Conservation (phyloP, 2,329 filamentous ascomycete genomes). For the Penicillium sp. region DNA sequence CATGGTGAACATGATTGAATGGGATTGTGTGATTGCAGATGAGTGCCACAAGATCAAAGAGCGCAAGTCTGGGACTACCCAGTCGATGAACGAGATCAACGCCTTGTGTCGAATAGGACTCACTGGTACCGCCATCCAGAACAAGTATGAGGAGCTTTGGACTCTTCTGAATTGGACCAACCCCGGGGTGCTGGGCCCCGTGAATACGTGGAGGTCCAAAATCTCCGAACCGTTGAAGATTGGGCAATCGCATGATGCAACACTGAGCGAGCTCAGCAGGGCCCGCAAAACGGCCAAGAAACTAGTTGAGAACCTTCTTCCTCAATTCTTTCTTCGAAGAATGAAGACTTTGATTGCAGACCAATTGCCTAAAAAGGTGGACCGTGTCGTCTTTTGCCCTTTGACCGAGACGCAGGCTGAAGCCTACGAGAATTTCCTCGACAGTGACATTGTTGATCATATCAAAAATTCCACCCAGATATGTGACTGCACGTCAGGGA, state of each 20-base stretch:
- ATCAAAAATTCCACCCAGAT: slow-evolving; percentile 68
- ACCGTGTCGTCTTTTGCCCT: slow-evolving; percentile 92
- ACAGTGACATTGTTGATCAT: slow-evolving; percentile 67
- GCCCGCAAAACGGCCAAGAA: slow-evolving; percentile 81
- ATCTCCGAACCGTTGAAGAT: slow-evolving; percentile 80
- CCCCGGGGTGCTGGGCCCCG: slow-evolving; percentile 69
- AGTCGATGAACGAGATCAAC: slow-evolving; percentile 88
- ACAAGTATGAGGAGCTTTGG: slow-evolving; percentile 97
- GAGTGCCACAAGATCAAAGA: slow-evolving; percentile 93
- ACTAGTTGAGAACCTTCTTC: slow-evolving; percentile 82
- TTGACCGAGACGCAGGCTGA: slow-evolving; percentile 77
- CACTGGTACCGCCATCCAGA: slow-evolving; percentile 95
- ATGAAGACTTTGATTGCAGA: slow-evolving; percentile 92
- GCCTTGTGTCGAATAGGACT: slow-evolving; percentile 88
- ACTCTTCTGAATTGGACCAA: slow-evolving; percentile 95
- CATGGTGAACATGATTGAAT: slow-evolving; percentile 79
- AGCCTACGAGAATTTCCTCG: slow-evolving; percentile 82
- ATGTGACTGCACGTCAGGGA: slow-evolving; percentile 71
- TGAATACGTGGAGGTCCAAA: slow-evolving; percentile 74
- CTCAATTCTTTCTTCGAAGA: slow-evolving; percentile 84
- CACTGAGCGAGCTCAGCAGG: slow-evolving; percentile 74
- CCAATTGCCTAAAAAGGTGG: slow-evolving; percentile 91
- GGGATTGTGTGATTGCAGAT: slow-evolving; percentile 93
- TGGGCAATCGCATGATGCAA: slow-evolving; percentile 92
- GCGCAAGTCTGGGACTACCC: slow-evolving; percentile 71